A percentile compares a stretch with the other conserved stretches of the same genome.
phyloP scores from a whole-genome alignment of 2,329 filamentous ascomycete species.

The Colletotrichum kahawae region DNA sequence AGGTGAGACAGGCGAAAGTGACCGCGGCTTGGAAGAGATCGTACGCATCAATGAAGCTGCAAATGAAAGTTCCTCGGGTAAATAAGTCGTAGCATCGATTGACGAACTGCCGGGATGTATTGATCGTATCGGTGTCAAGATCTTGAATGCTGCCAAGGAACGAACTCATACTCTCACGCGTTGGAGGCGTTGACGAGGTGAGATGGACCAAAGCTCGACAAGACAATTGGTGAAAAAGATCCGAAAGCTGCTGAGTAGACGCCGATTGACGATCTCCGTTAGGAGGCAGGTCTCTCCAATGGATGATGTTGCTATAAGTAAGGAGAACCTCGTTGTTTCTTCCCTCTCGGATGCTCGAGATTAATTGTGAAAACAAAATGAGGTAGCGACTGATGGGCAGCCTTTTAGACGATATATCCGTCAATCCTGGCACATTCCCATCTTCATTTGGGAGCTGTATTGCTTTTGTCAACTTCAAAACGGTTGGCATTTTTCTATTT shows the following conservation, averaged over 20 bases:
- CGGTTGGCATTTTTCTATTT: background rate
- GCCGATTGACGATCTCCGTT: background rate
- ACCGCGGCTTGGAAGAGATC: conserved; percentile 10
- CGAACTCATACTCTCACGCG: background rate
- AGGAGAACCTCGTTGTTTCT: background rate
- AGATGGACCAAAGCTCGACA: background rate
- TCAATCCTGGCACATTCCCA: background rate
- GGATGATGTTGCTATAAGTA: background rate
- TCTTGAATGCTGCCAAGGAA: background rate
- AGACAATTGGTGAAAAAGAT: background rate
- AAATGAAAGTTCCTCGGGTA: background rate
- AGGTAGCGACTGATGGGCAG: background rate
- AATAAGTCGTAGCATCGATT: background rate
- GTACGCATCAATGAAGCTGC: conserved; percentile 15
- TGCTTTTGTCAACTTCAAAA: background rate
- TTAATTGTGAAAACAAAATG: background rate
- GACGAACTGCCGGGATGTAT: background rate
- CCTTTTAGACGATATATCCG: background rate
- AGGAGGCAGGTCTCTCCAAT: conserved; percentile 14
- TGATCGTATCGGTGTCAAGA: background rate
- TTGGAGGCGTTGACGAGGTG: background rate
- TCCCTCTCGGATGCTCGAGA: background rate
- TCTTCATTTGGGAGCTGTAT: background rate
- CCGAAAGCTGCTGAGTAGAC: background rate
- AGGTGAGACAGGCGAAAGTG: background rate